Evolutionary conservation across 768 basidiomycete genomes (phyloP).

Genomic region (Clitopilus passeckerianus): DNA sequence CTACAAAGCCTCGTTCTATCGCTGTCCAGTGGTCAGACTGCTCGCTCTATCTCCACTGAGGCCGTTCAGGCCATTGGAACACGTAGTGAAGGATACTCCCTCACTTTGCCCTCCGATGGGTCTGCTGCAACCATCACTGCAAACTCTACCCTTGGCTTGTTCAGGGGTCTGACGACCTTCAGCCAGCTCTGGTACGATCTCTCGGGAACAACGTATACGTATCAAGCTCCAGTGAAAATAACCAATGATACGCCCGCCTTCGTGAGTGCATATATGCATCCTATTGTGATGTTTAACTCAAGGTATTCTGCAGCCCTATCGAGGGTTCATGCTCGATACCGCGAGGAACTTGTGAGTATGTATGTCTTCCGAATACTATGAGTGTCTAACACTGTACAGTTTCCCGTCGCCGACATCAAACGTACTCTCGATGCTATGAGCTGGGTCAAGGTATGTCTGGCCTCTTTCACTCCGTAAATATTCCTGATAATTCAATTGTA

Average conservation of each 20-base stretch:
- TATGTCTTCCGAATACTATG: neutral
- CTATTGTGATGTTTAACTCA: neutral
- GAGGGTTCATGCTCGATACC: slow-evolving; percentile 80
- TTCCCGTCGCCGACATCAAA: slow-evolving; percentile 60
- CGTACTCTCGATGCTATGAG: slow-evolving; percentile 75
- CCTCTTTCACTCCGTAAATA: neutral
- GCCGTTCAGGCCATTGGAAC: slow-evolving; percentile 41
- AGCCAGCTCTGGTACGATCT: slow-evolving; percentile 61
- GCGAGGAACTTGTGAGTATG: slow-evolving; percentile 62
- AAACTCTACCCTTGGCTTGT: slow-evolving; percentile 61
- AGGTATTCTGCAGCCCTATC: slow-evolving; percentile 46
- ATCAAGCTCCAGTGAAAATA: slow-evolving; percentile 54
- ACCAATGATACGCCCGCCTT: slow-evolving; percentile 57
- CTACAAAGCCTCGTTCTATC: slow-evolving; percentile 41
- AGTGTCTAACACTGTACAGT: slow-evolving; percentile 21
- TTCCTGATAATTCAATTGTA: slow-evolving; percentile 2
- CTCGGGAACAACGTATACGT: slow-evolving; percentile 41
- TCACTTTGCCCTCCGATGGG: slow-evolving; percentile 51
- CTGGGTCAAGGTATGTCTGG: slow-evolving; percentile 50
- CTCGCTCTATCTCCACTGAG: slow-evolving; percentile 47
- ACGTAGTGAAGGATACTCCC: slow-evolving; percentile 56
- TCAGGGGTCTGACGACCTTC: slow-evolving; percentile 76
- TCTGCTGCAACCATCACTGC: slow-evolving; percentile 50
- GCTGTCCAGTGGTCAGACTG: slow-evolving; percentile 21
- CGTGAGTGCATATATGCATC: slow-evolving; percentile 31